Base-by-base conservation (phyloP, 2,329 filamentous ascomycete species). In the Talaromyces albobiverticillius region DNA sequence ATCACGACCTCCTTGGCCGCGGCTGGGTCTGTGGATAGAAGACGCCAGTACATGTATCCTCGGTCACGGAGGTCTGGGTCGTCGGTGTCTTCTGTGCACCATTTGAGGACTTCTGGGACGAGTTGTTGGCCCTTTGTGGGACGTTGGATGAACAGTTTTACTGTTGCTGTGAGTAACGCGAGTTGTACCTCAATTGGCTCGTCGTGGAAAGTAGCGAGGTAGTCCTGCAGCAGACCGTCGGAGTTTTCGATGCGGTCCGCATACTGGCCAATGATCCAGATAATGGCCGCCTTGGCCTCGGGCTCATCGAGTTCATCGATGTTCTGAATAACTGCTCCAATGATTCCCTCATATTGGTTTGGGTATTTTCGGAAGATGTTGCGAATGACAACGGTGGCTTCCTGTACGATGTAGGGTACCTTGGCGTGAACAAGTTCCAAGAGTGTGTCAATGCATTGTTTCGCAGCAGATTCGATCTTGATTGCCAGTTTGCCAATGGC, bases 331-430 rank as follows among this genome's bases (percentile, higher is more conserved):
- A 99, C 81, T 1, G 92, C 95, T 48, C 89, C 87, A 66, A 99
- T 99, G 71, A 99, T 97, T 57, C 89, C 93, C 73, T 99, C 94
- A 73, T 99, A 99, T 70, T 96, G 90, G 69, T 99, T 96, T 8
- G 94, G 94, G 66, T 99, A 99, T 75, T 97, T 97, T 62, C 94
- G 87, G 82, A 99, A 99, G 66, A 99, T 99, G 71, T 99, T 99
- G 61, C 91, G 88, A 67, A 99, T 99, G 23, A 99, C 94, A 4
- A 99, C 94, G 0, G 94, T 99, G 14, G 94, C 94, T 77, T 99
- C 94, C 73, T 99, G 94, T 1, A 99, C 94, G 61, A 99, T 99
- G 68, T 99, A 99, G 0, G 92, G 95, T 52, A 99, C 87, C 75
- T 97, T 97, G n/a, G 94, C 97, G 25, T 92, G 88, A 45, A 99